A percentile compares a stretch with the other conserved stretches of the same genome.
Conservation (phyloP, 495 filamentous ascomycete species). For the Darksidea phi region DNA sequence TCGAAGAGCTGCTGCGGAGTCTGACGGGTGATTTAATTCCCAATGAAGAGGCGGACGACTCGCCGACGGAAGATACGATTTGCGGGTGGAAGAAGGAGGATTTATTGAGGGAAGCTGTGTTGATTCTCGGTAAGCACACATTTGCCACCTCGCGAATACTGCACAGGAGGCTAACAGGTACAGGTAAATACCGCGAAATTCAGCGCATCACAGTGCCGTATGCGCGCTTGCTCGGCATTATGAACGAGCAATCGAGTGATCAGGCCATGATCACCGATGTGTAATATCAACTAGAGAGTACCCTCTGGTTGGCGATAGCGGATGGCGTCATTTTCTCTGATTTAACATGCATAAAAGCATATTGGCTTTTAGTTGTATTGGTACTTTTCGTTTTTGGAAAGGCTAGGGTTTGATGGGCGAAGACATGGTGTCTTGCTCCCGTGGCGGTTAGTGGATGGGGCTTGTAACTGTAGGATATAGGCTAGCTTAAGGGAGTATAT, state of each 20-base stretch:
- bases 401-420: too few relatives aligned
- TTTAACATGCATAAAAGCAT: too few relatives aligned
- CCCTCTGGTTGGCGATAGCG: background rate
- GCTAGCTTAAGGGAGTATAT: too few relatives aligned
- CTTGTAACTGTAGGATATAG: too few relatives aligned
- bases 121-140: conserved; percentile 77
- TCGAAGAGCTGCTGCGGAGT: conserved; percentile 82
- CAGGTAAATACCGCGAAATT: conserved; percentile 90
- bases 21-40: conserved; percentile 70
- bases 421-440: too few relatives aligned
- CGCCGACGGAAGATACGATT: conserved; percentile 62
- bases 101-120: conserved; percentile 80
- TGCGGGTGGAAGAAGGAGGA: conserved; percentile 89
- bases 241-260: conserved; percentile 23
- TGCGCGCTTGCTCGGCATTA: conserved; percentile 30
- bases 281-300: conserved; percentile 22
- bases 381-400: too few relatives aligned
- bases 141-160: background rate
- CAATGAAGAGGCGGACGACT: conserved; percentile 52
- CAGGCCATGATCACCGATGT: conserved; percentile 35
- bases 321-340: background rate
- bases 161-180: conserved; percentile 18
- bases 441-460: too few relatives aligned
- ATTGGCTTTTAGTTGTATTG: too few relatives aligned
- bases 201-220: conserved; percentile 67